Evolutionary conservation across 2,329 filamentous ascomycete genomes (phyloP), one percentile per base, ranked within the genome.

Genomic region (Sporothrix variecibatus): DNA sequence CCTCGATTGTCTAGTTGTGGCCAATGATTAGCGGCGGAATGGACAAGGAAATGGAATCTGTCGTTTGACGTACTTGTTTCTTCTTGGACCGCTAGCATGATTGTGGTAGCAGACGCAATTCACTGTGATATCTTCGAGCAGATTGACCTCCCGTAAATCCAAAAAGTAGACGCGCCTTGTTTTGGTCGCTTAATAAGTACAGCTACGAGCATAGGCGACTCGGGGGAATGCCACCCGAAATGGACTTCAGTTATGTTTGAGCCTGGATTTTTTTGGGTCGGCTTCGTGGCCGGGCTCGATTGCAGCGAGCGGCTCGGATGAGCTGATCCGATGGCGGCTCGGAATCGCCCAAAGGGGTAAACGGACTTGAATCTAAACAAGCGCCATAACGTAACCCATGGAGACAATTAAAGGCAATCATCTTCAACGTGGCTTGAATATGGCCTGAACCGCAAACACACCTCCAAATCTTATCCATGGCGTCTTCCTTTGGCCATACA

Each of bases 1-100:
- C 74, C 64, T 81, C 78, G 71, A 81, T 78, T 82, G 65, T 20
- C 8, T n/a, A 46, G 43, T 15, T 1, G 12, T 28, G 20, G 26
- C 34, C 8, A n/a, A 4, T 49, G 28, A 34, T 20, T 51, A 17
- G 40, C 23, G 65, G 46, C 17, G 17, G 17, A 53, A 3, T 53
- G 49, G 49, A 53, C 49, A 53, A 20, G 15, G 17, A 20, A 53
- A 53, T 53, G 49, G 17, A 53, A 20, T n/a, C 49, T n/a, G 15
- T n/a, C 7, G 49, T 53, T 53, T 53, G 49, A 53, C 49, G 20
- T 53, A 53, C 49, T 53, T 53, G 49, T n/a, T 53, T 53, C 49
- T 53, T 53, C 49, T 53, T 53, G 17, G 49, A 20, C 17, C 15
- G 49, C 15, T 20, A 53, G 49, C 49, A 53, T 53, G 49, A 53